Conservation (phyloP, 192 early-diverging fungal species). For the Chytriomyces sp. region DNA sequence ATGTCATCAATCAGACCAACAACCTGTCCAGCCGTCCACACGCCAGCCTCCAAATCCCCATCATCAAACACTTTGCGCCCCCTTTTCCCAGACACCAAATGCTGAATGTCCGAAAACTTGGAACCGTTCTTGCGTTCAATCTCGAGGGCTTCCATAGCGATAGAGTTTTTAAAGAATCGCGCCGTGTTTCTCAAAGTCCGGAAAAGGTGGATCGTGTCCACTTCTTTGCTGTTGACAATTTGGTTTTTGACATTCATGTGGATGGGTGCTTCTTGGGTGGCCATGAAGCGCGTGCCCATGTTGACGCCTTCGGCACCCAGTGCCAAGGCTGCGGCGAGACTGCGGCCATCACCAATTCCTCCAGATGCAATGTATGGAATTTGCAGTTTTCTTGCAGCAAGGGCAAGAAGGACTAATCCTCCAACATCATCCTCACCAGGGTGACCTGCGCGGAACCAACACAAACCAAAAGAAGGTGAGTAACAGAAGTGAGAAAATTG, state of each 20-base stretch:
- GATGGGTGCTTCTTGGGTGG: slow-evolving; percentile 68
- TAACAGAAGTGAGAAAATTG: too few relatives aligned
- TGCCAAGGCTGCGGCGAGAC: slow-evolving; percentile 61
- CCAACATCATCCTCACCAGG: slow-evolving; percentile 74
- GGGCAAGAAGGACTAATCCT: slow-evolving; percentile 67
- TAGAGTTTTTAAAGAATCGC: slow-evolving; percentile 71
- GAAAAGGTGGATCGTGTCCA: slow-evolving; percentile 65
- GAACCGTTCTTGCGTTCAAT: slow-evolving; percentile 59
- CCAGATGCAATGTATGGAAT: slow-evolving; percentile 74
- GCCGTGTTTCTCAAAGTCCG: slow-evolving; percentile 74
- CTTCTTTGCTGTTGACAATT: slow-evolving; percentile 65
- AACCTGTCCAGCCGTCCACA: slow-evolving; percentile 45
- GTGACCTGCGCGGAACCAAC: slow-evolving; percentile 51
- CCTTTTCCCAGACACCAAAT: slow-evolving; percentile 61
- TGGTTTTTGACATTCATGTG: slow-evolving; percentile 69
- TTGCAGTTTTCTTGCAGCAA: slow-evolving; percentile 59
- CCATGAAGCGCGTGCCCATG: slow-evolving; percentile 78
- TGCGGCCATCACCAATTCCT: slow-evolving; percentile 71
- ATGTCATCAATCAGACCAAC: slow-evolving; percentile 69
- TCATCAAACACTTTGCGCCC: slow-evolving; percentile 37
- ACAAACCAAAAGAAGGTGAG: too few relatives aligned
- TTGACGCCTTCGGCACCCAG: slow-evolving; percentile 60
- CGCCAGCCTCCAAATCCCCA: slow-evolving; percentile 43
- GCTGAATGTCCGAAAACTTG: slow-evolving; percentile 64
- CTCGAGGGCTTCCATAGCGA: slow-evolving; percentile 62